Evolutionary conservation across 2,329 filamentous ascomycete species (phyloP).

Genomic region (Thielaviopsis euricoi): DNA sequence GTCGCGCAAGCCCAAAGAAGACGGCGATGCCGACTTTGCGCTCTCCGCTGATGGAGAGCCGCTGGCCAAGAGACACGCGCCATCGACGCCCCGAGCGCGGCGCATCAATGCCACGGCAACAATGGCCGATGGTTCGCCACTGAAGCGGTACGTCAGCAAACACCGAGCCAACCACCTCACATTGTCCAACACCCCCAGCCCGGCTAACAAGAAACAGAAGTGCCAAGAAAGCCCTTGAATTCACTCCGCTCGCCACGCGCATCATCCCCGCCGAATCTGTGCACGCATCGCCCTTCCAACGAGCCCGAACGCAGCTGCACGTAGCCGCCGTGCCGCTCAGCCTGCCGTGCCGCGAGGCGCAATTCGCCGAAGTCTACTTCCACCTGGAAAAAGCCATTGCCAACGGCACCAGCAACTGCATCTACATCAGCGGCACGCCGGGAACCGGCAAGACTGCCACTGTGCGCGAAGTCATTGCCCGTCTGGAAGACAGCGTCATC

Average conservation of each 20-base stretch:
- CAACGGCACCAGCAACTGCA: conserved; percentile 85
- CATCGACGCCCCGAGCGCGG: conserved; percentile 4
- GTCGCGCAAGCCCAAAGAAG: conserved; percentile 25
- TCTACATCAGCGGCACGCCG: conserved; percentile 97
- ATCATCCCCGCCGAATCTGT: conserved; percentile 59
- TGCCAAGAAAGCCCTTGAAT: conserved; percentile 60
- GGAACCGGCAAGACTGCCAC: conserved; percentile 97
- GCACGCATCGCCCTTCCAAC: conserved; percentile 74
- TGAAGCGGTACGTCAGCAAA: conserved; percentile 4
- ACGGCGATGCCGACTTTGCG: conserved; percentile 4
- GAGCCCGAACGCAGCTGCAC: conserved; percentile 76
- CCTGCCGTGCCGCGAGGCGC: conserved; percentile 78
- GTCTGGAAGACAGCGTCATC: conserved; percentile 72
- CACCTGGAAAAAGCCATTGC: conserved; percentile 89
- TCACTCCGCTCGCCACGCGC: conserved; percentile 85
- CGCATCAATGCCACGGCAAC: conserved; percentile 4
- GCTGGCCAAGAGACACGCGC: not conserved
- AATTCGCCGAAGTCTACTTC: conserved; percentile 83
- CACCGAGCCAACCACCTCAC: not conserved
- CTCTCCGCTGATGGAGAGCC: not conserved
- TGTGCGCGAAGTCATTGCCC: conserved; percentile 81
- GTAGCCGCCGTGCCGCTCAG: conserved; percentile 84
- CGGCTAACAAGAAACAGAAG: not conserved
- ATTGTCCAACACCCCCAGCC: not conserved
- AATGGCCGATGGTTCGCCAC: conserved; percentile 1